Base-by-base conservation (phyloP, 1,284 basidiomycete genomes). In the Pseudozyma flocculosa region DNA sequence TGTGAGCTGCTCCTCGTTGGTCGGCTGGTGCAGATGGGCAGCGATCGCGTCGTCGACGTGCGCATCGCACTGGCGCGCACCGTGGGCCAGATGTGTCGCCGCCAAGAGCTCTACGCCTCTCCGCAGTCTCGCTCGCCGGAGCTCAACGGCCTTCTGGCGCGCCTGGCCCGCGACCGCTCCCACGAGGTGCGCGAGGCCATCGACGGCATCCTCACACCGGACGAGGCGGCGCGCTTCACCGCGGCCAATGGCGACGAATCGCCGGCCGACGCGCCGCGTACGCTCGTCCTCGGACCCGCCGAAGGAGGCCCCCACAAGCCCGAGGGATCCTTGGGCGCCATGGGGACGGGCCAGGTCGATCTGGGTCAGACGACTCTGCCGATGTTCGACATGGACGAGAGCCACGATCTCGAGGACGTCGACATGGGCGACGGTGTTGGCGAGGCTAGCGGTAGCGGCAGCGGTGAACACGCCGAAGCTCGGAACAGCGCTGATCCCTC, bases 1-100 rank as follows among this genome's bases (percentile, higher is more conserved):
- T 80, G 84, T 53, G 85, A 87, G 72, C 82, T 84, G 50, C 79
- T 82, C 40, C 84, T 88, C 59, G 84, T 90, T 77, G 79, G 82
- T 43, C 79, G 82, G 15, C 79, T 95, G 13, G 79, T 81, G 29
- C 73, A 77, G 43, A 82, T 95, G 43, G 84, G 85, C 15, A 90
- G 94, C 73, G 75, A 75, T 55, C 76, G 73, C n/a, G 85, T 96
- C 22, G 82, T 90, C 44, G 92, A 92, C 68, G 91, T 97, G 42
- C 85, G 92, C 39, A 90, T 96, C 53, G 87, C 86, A 8, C 83
- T 93, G 1, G 87, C 92, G 14, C 84, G 89, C 40, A 81, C 89
- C 29, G 79, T 86, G 19, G 83, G 84, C 36, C 76, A 80, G 39
- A 78, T 87, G 44, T 83, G 62, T 36, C 48, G 58, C 40, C 54